A percentile compares a stretch with the other conserved stretches of the same genome.
Conservation (phyloP, 1,139 yeast genomes). For the Yamadazyma dushanensis region DNA sequence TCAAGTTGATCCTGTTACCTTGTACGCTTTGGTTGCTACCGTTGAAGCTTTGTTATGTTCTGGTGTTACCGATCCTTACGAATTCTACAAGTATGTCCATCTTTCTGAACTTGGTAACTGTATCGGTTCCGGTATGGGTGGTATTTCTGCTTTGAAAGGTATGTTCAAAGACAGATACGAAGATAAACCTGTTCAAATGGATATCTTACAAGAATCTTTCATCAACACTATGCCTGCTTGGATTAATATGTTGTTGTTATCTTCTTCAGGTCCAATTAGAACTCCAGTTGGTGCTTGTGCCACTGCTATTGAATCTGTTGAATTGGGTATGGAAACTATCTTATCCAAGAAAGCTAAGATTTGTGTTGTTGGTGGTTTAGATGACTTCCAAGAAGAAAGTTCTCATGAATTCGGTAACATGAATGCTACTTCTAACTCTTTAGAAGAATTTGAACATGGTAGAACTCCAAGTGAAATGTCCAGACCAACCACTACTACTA, state of each 20-base stretch:
- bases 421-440: conserved; percentile 95
- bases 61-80: conserved; percentile 97
- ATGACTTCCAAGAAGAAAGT: conserved; percentile 99
- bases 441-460: conserved; percentile 87
- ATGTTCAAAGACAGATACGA: conserved; percentile 95
- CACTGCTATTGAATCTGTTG: conserved; percentile 96
- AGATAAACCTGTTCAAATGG: conserved; percentile 94
- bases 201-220: conserved; percentile 94
- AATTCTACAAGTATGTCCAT: conserved; percentile 96
- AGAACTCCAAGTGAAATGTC: conserved; percentile 99
- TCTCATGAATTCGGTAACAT: conserved; percentile 96
- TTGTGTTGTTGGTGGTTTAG: conserved; percentile 97
- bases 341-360: conserved; percentile 91
- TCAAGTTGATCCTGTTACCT: conserved; percentile 95
- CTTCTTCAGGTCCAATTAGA: conserved; percentile 98
- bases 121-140: conserved; percentile 99
- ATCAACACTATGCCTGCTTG: conserved; percentile 99
- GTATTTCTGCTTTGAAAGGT: conserved; percentile 94
- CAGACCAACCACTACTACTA: conserved; percentile 93
- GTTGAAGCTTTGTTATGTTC: conserved; percentile 91
- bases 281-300: conserved; percentile 99
- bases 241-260: conserved; percentile 96
- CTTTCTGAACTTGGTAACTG: conserved; percentile 99
- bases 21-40: conserved; percentile 89
- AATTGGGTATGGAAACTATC: conserved; percentile 92